These are phyloP conservation scores for Crinitomyces ghanaensis DNA, from an alignment of 805 yeast species.

Conservation along the genomic window DNA sequence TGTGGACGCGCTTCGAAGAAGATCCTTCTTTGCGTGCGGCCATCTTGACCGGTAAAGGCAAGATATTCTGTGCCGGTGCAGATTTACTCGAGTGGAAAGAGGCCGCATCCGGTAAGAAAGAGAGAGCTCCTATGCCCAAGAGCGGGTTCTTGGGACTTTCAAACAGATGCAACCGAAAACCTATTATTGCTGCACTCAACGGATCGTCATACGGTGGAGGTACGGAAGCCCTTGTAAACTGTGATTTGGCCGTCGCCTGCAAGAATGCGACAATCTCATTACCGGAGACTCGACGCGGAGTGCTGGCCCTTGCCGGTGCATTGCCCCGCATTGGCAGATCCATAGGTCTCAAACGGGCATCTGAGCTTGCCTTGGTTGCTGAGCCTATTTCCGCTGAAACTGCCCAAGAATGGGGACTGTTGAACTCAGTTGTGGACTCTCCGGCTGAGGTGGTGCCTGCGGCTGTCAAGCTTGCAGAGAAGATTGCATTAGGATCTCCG, in stretches of 20 bases:
- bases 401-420: slow-evolving; percentile 18
- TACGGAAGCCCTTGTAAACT: slow-evolving; percentile 19
- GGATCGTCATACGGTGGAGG: slow-evolving; percentile 22
- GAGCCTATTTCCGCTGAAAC: slow-evolving; percentile 19
- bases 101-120: not conserved
- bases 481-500: slow-evolving; percentile 17
- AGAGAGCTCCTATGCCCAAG: not conserved
- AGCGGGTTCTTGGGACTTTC: slow-evolving; percentile 20
- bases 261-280: slow-evolving; percentile 14
- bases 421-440: slow-evolving; percentile 16
- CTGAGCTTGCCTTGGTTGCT: slow-evolving; percentile 18
- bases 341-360: slow-evolving; percentile 18
- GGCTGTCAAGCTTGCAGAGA: slow-evolving; percentile 16
- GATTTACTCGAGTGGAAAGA: slow-evolving; percentile 18
- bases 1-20: slow-evolving; percentile 16
- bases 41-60: slow-evolving; percentile 19
- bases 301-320: slow-evolving; percentile 20
- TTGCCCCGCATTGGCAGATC: slow-evolving; percentile 17
- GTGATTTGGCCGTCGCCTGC: slow-evolving; percentile 20
- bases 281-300: slow-evolving; percentile 20
- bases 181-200: slow-evolving; percentile 21
- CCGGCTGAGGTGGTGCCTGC: slow-evolving; percentile 15
- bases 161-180: slow-evolving; percentile 16
- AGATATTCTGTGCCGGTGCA: slow-evolving; percentile 22
- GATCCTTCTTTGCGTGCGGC: slow-evolving; percentile 15